phyloP scores from a whole-genome alignment of 148 eudicot genomes.

The Camellia japonica region DNA sequence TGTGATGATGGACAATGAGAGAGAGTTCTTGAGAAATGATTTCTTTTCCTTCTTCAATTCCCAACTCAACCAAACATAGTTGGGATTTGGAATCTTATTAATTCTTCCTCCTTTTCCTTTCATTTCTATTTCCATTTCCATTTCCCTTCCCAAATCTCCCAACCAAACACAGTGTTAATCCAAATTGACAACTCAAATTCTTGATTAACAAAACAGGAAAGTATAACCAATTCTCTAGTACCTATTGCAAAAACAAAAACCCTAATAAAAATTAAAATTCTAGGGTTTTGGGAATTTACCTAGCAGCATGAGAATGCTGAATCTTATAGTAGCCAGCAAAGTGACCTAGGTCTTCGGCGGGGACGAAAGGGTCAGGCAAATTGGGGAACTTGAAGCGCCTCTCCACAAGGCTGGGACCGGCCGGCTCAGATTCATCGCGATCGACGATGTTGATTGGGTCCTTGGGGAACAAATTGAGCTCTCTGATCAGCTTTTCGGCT shows the following conservation, averaged over 20 bases:
- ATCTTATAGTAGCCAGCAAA: conserved; percentile 83
- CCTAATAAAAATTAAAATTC: neutral
- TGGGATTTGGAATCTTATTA: too few relatives aligned
- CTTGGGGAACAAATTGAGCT: conserved; percentile 73
- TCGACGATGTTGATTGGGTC: conserved; percentile 50
- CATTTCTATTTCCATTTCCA: too few relatives aligned
- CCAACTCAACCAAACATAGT: too few relatives aligned
- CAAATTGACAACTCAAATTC: neutral
- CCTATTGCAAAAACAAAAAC: neutral
- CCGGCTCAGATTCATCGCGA: neutral
- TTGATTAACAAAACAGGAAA: neutral
- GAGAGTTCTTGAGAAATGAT: too few relatives aligned
- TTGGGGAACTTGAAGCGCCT: conserved; percentile 58
- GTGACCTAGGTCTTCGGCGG: conserved; percentile 75
- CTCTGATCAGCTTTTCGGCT: conserved; percentile 50
- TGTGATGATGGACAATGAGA: too few relatives aligned
- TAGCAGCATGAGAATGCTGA: conserved; percentile 70
- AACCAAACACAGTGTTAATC: neutral
- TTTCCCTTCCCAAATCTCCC: too few relatives aligned
- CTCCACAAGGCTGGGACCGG: conserved; percentile 51
- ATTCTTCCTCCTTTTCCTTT: too few relatives aligned
- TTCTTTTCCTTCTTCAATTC: too few relatives aligned
- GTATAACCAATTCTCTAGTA: neutral
- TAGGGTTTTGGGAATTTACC: conserved; percentile 29
- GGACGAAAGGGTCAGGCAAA: conserved; percentile 36